phyloP scores from a whole-genome alignment of 306 rosid genomes.

The Cicer cuneatum region DNA sequence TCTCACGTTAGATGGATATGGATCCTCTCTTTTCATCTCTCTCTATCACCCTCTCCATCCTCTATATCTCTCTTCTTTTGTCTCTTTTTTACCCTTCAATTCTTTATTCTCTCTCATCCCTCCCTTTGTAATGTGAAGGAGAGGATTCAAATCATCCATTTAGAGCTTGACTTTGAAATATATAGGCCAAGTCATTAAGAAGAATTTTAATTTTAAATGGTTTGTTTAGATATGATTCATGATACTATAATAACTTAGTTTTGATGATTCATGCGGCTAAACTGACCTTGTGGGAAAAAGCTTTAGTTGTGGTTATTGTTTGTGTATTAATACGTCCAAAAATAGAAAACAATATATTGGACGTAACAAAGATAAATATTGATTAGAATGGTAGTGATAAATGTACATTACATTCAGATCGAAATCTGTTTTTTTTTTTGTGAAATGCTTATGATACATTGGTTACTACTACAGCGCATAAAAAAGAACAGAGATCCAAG shows the following conservation, averaged over 20 bases:
- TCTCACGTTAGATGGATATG: background rate
- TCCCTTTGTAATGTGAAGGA: background rate
- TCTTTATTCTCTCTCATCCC: background rate
- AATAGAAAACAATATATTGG: background rate
- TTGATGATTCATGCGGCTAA: conserved; percentile 3
- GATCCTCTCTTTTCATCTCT: too few relatives aligned
- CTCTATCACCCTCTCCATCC: too few relatives aligned
- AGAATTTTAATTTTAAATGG: conserved; percentile 21
- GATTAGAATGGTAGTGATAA: conserved; percentile 12
- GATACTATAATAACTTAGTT: background rate
- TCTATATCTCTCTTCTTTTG: background rate
- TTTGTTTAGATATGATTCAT: conserved; percentile 10
- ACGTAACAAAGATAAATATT: background rate
- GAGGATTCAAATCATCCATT: background rate
- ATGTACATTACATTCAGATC: background rate
- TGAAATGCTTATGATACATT: conserved; percentile 13
- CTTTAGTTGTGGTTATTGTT: conserved; percentile 5
- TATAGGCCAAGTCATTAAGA: background rate
- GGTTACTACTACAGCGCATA: conserved; percentile 58
- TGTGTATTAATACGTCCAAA: background rate
- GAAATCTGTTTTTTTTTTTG: conserved; percentile 27
- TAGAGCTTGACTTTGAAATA: conserved; percentile 4
- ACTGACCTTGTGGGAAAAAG: background rate
- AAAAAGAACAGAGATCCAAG: conserved; percentile 95
- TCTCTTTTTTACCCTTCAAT: background rate